A percentile compares a stretch with the other conserved stretches of the same genome.
Evolutionary conservation across 2,329 filamentous ascomycete genomes (phyloP).

Genomic region (Ceratocystis albifundus): DNA sequence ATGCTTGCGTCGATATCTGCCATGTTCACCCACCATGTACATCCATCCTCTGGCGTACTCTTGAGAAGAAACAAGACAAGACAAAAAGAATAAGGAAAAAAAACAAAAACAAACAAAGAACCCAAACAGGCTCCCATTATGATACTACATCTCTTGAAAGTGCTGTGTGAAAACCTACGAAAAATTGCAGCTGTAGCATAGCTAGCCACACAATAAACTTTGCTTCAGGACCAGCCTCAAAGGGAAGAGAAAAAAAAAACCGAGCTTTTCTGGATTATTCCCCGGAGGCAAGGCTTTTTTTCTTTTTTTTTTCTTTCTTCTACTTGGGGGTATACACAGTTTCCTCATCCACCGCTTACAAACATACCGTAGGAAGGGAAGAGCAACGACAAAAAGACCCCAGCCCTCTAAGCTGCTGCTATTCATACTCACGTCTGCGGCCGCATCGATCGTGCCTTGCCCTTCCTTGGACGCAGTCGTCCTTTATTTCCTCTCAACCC

Average conservation of each 20-base stretch:
- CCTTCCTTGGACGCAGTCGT: neutral
- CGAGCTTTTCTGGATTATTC: neutral
- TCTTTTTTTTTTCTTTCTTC: too few relatives aligned
- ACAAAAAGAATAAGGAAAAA: too few relatives aligned
- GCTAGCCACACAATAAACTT: conserved; percentile 4
- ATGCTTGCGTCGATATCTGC: neutral
- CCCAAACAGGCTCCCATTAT: neutral
- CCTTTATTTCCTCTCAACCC: neutral
- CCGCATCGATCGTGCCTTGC: neutral
- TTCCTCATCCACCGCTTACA: neutral
- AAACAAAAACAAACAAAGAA: too few relatives aligned
- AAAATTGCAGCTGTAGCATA: neutral
- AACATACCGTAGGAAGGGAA: too few relatives aligned
- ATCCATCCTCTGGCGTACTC: neutral
- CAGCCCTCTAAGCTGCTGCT: neutral
- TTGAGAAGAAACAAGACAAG: neutral
- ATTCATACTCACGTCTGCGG: neutral
- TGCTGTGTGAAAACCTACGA: neutral
- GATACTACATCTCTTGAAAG: neutral
- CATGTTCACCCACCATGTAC: neutral
- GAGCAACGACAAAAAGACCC: neutral
- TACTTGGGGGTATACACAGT: neutral
- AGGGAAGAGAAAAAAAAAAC: neutral
- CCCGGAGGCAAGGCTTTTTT: neutral
- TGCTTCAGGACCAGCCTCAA: neutral